phyloP scores from a whole-genome alignment of 768 basidiomycete genomes.

The Kwoniella mangroviensis region DNA sequence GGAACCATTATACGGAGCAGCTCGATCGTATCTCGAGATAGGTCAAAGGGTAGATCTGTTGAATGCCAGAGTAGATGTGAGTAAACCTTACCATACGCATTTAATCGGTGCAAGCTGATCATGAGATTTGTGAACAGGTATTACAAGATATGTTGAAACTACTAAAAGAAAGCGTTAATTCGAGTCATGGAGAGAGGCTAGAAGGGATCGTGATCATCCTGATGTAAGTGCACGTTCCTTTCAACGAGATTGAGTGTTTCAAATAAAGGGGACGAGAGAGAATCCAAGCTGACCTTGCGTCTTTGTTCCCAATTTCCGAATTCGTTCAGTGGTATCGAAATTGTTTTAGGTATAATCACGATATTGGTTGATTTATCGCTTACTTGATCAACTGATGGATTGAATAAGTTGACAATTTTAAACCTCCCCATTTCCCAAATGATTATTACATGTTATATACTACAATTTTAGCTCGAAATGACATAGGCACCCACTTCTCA shows the following conservation, averaged over 20 bases:
- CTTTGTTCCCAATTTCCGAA: too few species aligned
- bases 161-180: constrained; percentile 91
- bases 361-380: constrained; percentile 76
- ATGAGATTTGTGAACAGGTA: constrained; percentile 63
- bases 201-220: constrained; percentile 91
- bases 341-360: constrained; percentile 86
- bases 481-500: too few species aligned
- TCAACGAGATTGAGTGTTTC: neutral
- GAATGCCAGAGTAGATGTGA: constrained; percentile 88
- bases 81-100: constrained; percentile 29
- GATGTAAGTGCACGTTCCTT: constrained; percentile 68
- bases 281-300: neutral
- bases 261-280: too few species aligned
- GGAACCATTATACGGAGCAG: constrained; percentile 91
- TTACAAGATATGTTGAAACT: constrained; percentile 96
- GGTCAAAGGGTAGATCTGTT: constrained; percentile 89
- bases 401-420: too few species aligned
- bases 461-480: too few species aligned
- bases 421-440: too few species aligned
- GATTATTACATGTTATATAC: too few species aligned
- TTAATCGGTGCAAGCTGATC: neutral
- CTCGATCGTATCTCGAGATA: constrained; percentile 91
- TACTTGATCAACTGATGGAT: neutral
- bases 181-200: constrained; percentile 83
- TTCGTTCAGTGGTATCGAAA: constrained; percentile 36